Conservation (phyloP, 306 rosid genomes). For the Gleditsia sinensis region DNA sequence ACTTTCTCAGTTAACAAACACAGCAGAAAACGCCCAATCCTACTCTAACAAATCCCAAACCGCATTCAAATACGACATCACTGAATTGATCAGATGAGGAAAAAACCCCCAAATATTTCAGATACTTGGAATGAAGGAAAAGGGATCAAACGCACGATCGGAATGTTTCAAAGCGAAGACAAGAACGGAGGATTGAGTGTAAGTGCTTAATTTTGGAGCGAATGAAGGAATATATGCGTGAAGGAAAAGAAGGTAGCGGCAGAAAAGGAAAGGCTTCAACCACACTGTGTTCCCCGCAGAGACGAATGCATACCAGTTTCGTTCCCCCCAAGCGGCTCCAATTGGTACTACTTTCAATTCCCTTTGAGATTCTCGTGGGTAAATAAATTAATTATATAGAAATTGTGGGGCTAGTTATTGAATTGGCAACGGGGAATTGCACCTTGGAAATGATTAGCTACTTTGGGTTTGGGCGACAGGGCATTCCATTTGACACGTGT, state of each 20-base stretch:
- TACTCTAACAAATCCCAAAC: neutral
- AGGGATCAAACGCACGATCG: slow-evolving; percentile 34
- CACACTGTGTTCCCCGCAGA: slow-evolving; percentile 25
- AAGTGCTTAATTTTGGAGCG: slow-evolving; percentile 39
- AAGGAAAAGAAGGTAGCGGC: slow-evolving; percentile 17
- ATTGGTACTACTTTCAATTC: neutral
- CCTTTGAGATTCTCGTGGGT: slow-evolving; percentile 4
- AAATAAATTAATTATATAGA: neutral
- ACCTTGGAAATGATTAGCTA: neutral
- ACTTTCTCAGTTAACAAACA: slow-evolving; percentile 39
- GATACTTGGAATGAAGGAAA: slow-evolving; percentile 18
- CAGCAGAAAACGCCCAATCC: slow-evolving; percentile 10
- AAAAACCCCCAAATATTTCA: slow-evolving; percentile 1
- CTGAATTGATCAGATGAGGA: slow-evolving; percentile 15
- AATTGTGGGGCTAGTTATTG: neutral
- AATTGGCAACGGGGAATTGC: slow-evolving; percentile 3
- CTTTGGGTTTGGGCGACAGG: slow-evolving; percentile 9
- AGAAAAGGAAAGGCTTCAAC: slow-evolving; percentile 28
- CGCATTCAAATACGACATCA: neutral
- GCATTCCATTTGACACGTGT: slow-evolving; percentile 40
- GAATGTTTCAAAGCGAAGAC: slow-evolving; percentile 34
- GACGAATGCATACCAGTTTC: slow-evolving; percentile 12
- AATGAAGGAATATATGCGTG: slow-evolving; percentile 52
- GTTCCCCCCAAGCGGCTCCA: neutral
- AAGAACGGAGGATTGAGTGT: slow-evolving; percentile 33